A percentile compares a stretch with the other conserved stretches of the same genome.
Evolutionary conservation across 2,329 filamentous ascomycete species (phyloP).

Genomic region (Ceratocystis albifundus): DNA sequence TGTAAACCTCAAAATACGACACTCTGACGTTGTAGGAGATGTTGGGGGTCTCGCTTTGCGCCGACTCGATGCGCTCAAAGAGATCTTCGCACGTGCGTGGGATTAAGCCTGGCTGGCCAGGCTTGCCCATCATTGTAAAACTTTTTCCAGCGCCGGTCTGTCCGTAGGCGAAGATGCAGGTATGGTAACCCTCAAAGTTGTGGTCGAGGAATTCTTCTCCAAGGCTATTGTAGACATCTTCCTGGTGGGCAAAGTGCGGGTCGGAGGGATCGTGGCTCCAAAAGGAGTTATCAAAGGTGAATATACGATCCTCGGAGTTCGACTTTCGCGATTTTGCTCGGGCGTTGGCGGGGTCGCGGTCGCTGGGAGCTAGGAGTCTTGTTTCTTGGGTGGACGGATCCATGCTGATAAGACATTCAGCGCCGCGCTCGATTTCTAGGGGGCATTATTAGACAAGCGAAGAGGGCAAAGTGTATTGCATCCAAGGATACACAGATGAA

Average conservation of each 20-base stretch:
- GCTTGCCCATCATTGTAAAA: conserved; percentile 93
- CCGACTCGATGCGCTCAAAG: conserved; percentile 79
- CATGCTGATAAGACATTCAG: conserved; percentile 84
- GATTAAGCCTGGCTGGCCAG: conserved; percentile 79
- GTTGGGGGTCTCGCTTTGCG: conserved; percentile 67
- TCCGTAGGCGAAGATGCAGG: conserved; percentile 96
- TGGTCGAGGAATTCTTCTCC: conserved; percentile 97
- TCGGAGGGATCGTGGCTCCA: conserved; percentile 81
- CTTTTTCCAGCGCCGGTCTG: conserved; percentile 97
- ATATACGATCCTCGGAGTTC: conserved; percentile 73
- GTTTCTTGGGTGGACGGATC: conserved; percentile 77
- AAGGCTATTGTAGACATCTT: conserved; percentile 84
- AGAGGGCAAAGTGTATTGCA: background rate
- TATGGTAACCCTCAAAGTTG: conserved; percentile 98
- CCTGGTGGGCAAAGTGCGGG: conserved; percentile 79
- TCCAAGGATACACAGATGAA: background rate
- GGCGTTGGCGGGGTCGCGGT: conserved; percentile 41
- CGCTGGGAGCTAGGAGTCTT: conserved; percentile 59
- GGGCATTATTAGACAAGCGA: conserved; percentile 4
- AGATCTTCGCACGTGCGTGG: conserved; percentile 91
- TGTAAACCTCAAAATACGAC: conserved; percentile 98
- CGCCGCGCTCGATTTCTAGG: conserved; percentile 66
- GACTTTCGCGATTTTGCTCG: conserved; percentile 54
- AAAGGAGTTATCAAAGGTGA: conserved; percentile 96
- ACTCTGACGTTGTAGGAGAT: conserved; percentile 96